These are phyloP conservation scores for Cardamine resedifolia DNA, from an alignment of 345 rosid genomes.

Conservation along the genomic window DNA sequence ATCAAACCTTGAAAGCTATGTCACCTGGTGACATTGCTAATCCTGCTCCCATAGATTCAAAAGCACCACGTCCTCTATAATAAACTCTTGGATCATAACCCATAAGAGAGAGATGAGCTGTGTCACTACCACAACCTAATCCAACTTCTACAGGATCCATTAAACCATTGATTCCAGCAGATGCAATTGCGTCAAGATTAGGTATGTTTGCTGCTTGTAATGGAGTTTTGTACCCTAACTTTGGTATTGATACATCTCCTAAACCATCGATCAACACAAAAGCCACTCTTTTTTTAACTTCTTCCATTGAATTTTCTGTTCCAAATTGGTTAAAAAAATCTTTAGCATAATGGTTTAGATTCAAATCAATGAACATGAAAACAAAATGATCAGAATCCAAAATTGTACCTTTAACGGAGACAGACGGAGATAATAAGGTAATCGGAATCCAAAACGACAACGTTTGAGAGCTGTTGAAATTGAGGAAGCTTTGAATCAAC, in stretches of 20 bases:
- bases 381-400: not conserved
- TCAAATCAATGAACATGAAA: not conserved
- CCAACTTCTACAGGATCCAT: conserved; percentile 99
- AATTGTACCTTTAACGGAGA: not conserved
- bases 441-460: not conserved
- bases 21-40: conserved; percentile 98
- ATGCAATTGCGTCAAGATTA: conserved; percentile 79
- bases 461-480: not conserved
- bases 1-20: conserved; percentile 63
- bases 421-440: not conserved
- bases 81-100: conserved; percentile 93
- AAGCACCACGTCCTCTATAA: conserved; percentile 91
- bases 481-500: not conserved
- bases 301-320: conserved; percentile 13
- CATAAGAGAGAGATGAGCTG: conserved; percentile 92
- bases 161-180: conserved; percentile 88
- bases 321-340: not conserved
- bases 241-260: conserved; percentile 87
- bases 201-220: conserved; percentile 74
- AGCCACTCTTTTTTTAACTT: conserved; percentile 67
- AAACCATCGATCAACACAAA: conserved; percentile 88
- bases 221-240: conserved; percentile 74
- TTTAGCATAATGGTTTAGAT: not conserved
- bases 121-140: conserved; percentile 97
- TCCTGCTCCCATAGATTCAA: conserved; percentile 98